A percentile compares a stretch with the other conserved stretches of the same genome.
Evolutionary conservation across 176 grass and related monocot genomes (phyloP).

Genomic region (Carex cristatella): DNA sequence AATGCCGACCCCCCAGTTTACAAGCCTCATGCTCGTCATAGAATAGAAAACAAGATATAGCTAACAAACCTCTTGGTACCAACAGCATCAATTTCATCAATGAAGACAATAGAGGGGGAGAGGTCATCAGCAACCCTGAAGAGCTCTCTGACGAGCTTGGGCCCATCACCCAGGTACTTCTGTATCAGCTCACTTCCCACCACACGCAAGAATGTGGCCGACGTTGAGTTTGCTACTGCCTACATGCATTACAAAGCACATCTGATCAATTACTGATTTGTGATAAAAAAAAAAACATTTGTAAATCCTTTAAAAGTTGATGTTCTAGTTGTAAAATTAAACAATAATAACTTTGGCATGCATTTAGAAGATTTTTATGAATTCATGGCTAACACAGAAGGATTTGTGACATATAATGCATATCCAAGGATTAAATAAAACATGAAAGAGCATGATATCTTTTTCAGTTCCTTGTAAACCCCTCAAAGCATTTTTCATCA

Average conservation of each 20-base stretch:
- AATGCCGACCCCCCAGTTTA: background rate
- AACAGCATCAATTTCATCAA: slow-evolving; percentile 85
- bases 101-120: slow-evolving; percentile 84
- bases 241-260: slow-evolving; percentile 23
- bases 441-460: background rate
- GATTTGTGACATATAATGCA: background rate
- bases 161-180: slow-evolving; percentile 85
- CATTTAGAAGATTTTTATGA: background rate
- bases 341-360: background rate
- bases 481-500: background rate
- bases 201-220: slow-evolving; percentile 82
- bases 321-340: background rate
- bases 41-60: background rate
- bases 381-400: background rate
- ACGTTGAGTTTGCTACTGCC: slow-evolving; percentile 89
- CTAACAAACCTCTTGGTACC: slow-evolving; percentile 70
- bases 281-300: background rate
- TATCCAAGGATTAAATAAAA: background rate
- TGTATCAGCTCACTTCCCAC: slow-evolving; percentile 89
- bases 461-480: background rate
- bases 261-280: background rate
- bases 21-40: background rate
- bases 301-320: background rate
- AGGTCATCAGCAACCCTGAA: slow-evolving; percentile 85
- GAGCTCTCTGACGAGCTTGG: slow-evolving; percentile 79